Base-by-base conservation (phyloP, 306 rosid genomes). In the Trifolium subterraneum region DNA sequence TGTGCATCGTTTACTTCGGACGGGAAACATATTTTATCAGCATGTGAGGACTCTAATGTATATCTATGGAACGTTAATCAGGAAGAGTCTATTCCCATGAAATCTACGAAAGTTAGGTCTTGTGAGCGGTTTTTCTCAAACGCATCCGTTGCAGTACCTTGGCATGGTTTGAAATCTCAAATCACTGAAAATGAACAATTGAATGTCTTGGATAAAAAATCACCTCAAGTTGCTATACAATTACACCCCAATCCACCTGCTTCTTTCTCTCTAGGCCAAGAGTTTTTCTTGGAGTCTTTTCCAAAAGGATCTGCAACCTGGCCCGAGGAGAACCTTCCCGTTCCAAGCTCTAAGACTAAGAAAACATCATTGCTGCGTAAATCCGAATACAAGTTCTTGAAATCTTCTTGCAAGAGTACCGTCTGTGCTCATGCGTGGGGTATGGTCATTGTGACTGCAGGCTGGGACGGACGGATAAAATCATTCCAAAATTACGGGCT, bases 291-390 rank as follows among this genome's bases (percentile, higher is more conserved):
- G 42, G 96, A 87, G 83, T 80, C 97, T 61, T 84, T 87, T 55
- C 88, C 96, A 0, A 92, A 89, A 86, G 99, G 96, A 39, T 92
- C 97, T 3, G 99, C 97, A 25, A 95, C 99, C 19, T 95, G 99
- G 98, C 99, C 99, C 0, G 99, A 95, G 85, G 99, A 95, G 79
- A 92, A 92, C 66, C 98, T 92, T 86, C 96, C 92, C 22, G 79
- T 87, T 33, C 82, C 90, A 13, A 85, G 87, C 76, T 76, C 86
- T 27, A 81, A 60, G 77, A 72, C 75, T 10, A 85, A 87, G 65
- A 55, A 87, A 71, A 55, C 82, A 38, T 78, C 91, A 38, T 23
- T 60, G 10, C 36, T 95, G 73, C 88, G 79, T 71, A 90, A 76
- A 79, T 92, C 99, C 14, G 88, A 84, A 52, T 85, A 85, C 87